phyloP scores from a whole-genome alignment of 2,329 filamentous ascomycete species.

The Paecilomyces dactylethromorphus region DNA sequence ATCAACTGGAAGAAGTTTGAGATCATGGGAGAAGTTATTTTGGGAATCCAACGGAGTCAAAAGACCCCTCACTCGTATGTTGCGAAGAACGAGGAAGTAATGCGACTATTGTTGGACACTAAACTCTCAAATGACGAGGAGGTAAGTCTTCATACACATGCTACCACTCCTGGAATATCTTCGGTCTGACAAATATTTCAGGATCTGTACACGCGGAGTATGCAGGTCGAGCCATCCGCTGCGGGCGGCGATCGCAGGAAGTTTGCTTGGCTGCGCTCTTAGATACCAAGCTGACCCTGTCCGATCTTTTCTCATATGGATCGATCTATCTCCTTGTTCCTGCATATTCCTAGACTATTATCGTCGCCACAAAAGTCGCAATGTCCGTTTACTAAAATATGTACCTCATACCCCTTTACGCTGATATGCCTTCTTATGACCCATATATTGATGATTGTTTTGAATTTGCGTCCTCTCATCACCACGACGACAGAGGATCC shows the following conservation, averaged over 20 bases:
- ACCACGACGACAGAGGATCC: neutral
- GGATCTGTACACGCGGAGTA: conserved; percentile 55
- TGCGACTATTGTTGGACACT: conserved; percentile 73
- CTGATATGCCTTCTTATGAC: conserved; percentile 20
- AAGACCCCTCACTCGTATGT: conserved; percentile 72
- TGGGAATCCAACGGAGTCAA: conserved; percentile 88
- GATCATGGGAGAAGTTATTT: conserved; percentile 83
- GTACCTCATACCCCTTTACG: conserved; percentile 12
- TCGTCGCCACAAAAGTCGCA: neutral
- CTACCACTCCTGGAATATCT: neutral
- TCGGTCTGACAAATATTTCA: conserved; percentile 20
- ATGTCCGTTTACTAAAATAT: neutral
- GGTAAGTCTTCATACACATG: conserved; percentile 47
- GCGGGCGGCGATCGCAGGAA: conserved; percentile 33
- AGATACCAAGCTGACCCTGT: neutral
- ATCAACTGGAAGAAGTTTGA: conserved; percentile 99
- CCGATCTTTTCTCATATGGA: neutral
- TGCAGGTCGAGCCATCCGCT: conserved; percentile 45
- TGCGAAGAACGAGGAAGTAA: conserved; percentile 60
- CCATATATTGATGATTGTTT: conserved; percentile 12
- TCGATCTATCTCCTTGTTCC: neutral
- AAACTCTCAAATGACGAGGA: conserved; percentile 81
- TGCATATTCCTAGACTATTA: neutral
- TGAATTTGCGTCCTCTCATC: no score
- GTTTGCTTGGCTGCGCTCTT: conserved; percentile 24